phyloP scores from a whole-genome alignment of 805 yeast species.

The Soucietia sequanensis region DNA sequence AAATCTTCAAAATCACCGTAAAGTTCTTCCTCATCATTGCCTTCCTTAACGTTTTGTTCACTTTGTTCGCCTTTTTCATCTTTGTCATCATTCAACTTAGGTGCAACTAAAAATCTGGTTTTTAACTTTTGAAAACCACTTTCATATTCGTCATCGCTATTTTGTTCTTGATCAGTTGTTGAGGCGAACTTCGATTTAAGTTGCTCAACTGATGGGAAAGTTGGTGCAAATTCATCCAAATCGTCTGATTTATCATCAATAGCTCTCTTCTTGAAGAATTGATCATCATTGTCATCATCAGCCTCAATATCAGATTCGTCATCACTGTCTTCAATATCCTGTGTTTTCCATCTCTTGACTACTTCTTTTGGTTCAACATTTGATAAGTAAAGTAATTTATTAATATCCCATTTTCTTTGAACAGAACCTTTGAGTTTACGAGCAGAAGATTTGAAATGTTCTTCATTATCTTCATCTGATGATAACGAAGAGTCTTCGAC shows the following conservation, averaged over 20 bases:
- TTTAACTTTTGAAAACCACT: slow-evolving; percentile 43
- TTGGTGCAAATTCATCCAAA: slow-evolving; percentile 37
- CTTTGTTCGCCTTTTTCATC: slow-evolving; percentile 21
- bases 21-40: slow-evolving; percentile 47
- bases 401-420: slow-evolving; percentile 71
- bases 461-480: slow-evolving; percentile 36
- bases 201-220: slow-evolving; percentile 39
- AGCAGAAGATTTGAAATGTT: slow-evolving; percentile 52
- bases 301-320: slow-evolving; percentile 42
- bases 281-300: slow-evolving; percentile 47
- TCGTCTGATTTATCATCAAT: slow-evolving; percentile 23
- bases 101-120: slow-evolving; percentile 53
- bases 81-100: slow-evolving; percentile 38
- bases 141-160: slow-evolving; percentile 37
- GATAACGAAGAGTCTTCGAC: slow-evolving; percentile 49
- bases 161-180: slow-evolving; percentile 18
- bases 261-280: slow-evolving; percentile 55
- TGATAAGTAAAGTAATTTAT: slow-evolving; percentile 75
- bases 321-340: slow-evolving; percentile 37
- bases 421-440: slow-evolving; percentile 54
- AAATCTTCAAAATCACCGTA: slow-evolving; percentile 60
- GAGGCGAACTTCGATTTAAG: slow-evolving; percentile 47
- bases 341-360: slow-evolving; percentile 67
- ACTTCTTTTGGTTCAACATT: slow-evolving; percentile 74
- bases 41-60: slow-evolving; percentile 30